Base-by-base conservation (phyloP, 2,329 filamentous ascomycete genomes). In the Colletotrichum tanaceti region DNA sequence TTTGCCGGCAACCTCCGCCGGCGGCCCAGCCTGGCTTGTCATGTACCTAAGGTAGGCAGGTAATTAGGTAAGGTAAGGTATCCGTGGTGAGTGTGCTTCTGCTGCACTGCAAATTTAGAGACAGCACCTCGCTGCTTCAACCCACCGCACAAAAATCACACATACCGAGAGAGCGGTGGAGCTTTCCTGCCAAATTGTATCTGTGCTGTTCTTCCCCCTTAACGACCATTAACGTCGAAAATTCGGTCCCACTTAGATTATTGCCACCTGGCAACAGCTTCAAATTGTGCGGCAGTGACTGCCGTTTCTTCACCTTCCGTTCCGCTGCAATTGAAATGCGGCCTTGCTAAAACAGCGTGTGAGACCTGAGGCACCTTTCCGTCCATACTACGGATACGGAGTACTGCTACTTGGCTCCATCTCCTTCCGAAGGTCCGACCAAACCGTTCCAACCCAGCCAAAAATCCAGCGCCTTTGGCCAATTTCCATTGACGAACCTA, bases 1-100 rank as follows among this genome's bases (percentile, higher is more conserved):
- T 59, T 65, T 58, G 39, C 62, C 65, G 66, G 66, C 66, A 66
- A 69, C 50, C 61, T 69, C 66, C 66, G 66, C 32, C 52, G 43
- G 18, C 49, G 13, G 28, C 64, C 32, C 58, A 28, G 64, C 58
- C 58, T 49, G 24, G 43, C 41, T 24, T 50, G 10, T 38, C n/a
- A 35, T 5, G 32, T 35, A 35, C 32, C 9, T 35, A 35, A n/a
- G n/a, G n/a, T n/a, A n/a, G n/a, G n/a, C n/a, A n/a, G 32, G 32
- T 35, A 35, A 10, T 10, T 24, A 24, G n/a, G n/a, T 32, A 32
- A 32, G 7, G 28, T 32, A 32, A 32, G 28, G 28, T 32, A 32
- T n/a, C n/a, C n/a, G 32, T 32, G 10, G 32, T 35, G 28, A 38
- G 10, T 32, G 11, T 18, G 6, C 38, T 28, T 28, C 22, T 28